Evolutionary conservation across 768 basidiomycete genomes (phyloP).

Genomic region (Mycena maculata): DNA sequence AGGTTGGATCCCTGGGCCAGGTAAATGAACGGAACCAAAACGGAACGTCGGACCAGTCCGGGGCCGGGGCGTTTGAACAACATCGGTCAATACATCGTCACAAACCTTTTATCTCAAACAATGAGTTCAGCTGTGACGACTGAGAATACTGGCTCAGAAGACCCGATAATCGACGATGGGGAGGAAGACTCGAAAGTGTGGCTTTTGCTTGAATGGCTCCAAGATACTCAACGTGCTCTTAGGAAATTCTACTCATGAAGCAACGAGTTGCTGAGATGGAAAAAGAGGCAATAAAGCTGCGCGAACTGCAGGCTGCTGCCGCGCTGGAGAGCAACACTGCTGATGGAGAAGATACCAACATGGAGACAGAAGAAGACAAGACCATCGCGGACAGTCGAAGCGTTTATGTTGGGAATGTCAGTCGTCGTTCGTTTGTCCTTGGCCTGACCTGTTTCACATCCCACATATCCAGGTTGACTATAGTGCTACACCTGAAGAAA

Average conservation of each 20-base stretch:
- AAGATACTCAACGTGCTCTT: slow-evolving; percentile 32
- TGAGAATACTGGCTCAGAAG: slow-evolving; percentile 32
- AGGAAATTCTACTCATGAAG: slow-evolving; percentile 94
- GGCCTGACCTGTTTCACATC: slow-evolving; percentile 14
- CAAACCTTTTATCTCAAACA: not conserved
- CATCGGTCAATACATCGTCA: not conserved
- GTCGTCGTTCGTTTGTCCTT: slow-evolving; percentile 45
- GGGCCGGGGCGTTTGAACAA: no score
- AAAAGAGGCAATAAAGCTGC: slow-evolving; percentile 86
- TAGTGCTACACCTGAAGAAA: slow-evolving; percentile 95
- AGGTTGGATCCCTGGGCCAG: no score
- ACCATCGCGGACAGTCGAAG: slow-evolving; percentile 85
- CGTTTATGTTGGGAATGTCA: slow-evolving; percentile 95
- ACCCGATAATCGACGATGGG: slow-evolving; percentile 63
- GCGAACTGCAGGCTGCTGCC: slow-evolving; percentile 86
- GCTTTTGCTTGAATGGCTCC: slow-evolving; percentile 3
- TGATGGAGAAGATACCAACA: slow-evolving; percentile 60
- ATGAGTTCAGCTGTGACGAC: slow-evolving; percentile 26
- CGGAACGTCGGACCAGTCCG: no score
- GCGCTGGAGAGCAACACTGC: slow-evolving; percentile 65
- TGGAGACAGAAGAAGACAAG: slow-evolving; percentile 90
- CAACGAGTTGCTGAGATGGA: slow-evolving; percentile 95
- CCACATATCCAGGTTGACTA: slow-evolving; percentile 86
- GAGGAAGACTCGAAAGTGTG: slow-evolving; percentile 75
- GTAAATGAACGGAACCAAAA: not conserved